These are phyloP conservation scores for Acarospora socialis DNA, from an alignment of 2,329 filamentous ascomycete species.

Conservation along the genomic window DNA sequence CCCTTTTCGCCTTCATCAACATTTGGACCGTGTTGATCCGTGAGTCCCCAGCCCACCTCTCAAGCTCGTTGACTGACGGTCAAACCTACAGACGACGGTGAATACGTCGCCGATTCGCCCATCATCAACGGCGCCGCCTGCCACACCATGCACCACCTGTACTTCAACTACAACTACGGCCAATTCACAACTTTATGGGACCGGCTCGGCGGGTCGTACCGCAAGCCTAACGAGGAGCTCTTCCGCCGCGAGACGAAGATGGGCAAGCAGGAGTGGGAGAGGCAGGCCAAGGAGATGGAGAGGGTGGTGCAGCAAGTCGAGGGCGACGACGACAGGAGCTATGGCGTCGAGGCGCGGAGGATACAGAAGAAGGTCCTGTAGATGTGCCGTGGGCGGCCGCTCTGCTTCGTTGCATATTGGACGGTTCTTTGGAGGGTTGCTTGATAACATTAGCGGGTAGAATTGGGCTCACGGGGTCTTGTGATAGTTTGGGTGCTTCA, in stretches of 20 bases:
- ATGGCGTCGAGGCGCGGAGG: slow-evolving; percentile 20
- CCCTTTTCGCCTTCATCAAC: slow-evolving; percentile 83
- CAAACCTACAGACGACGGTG: slow-evolving; percentile 56
- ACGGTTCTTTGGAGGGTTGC: too few species aligned
- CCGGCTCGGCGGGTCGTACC: slow-evolving; percentile 72
- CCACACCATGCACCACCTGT: slow-evolving; percentile 81
- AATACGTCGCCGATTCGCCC: slow-evolving; percentile 83
- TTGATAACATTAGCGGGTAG: too few species aligned
- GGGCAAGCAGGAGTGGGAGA: slow-evolving; percentile 63
- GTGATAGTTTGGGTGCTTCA: too few species aligned
- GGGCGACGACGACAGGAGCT: slow-evolving; percentile 36
- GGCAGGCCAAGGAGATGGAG: slow-evolving; percentile 64
- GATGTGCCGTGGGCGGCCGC: too few species aligned
- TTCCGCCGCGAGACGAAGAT: slow-evolving; percentile 79
- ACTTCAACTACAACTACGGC: slow-evolving; percentile 85
- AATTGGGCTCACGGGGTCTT: too few species aligned
- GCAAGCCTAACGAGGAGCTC: slow-evolving; percentile 70
- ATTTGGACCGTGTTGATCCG: slow-evolving; percentile 90
- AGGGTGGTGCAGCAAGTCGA: slow-evolving; percentile 60
- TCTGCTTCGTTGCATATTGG: too few species aligned
- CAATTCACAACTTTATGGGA: slow-evolving; percentile 93
- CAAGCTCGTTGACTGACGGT: slow-evolving; percentile 2
- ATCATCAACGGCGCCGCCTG: slow-evolving; percentile 89
- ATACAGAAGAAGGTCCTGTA: slow-evolving; percentile 25
- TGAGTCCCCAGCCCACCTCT: slow-evolving; percentile 12